These are phyloP conservation scores for Xylaria sp. DNA, from an alignment of 2,329 filamentous ascomycete species.

Conservation along the genomic window DNA sequence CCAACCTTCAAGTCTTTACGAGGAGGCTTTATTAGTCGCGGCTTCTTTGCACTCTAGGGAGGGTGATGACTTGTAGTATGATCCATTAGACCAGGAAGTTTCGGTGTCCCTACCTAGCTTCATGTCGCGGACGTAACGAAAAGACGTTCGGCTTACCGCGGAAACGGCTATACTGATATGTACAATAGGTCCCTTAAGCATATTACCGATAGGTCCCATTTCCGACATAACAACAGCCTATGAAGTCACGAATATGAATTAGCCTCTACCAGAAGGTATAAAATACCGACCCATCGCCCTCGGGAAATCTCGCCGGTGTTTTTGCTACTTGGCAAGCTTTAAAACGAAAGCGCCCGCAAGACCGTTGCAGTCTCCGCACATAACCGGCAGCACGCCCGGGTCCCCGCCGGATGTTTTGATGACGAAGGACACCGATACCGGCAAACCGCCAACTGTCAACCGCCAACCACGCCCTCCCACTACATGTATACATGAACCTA, in stretches of 20 bases:
- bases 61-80: no score
- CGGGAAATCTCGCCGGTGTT: not conserved
- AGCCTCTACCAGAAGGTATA: not conserved
- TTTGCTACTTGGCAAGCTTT: not conserved
- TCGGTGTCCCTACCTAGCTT: not conserved
- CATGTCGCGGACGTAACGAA: not conserved
- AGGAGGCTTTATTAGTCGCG: not conserved
- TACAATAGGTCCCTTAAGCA: not conserved
- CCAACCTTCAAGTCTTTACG: not conserved
- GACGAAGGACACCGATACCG: slow-evolving; percentile 33
- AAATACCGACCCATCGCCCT: not conserved
- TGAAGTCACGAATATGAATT: not conserved
- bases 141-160: not conserved
- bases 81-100: not conserved
- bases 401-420: slow-evolving; percentile 17
- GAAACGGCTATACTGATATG: not conserved
- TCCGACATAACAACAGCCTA: not conserved
- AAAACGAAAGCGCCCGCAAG: not conserved
- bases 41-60: not conserved
- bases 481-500: not conserved
- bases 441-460: slow-evolving; percentile 2
- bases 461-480: slow-evolving; percentile 13
- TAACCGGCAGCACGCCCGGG: slow-evolving; percentile 15
- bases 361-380: slow-evolving; percentile 8
- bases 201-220: not conserved